Evolutionary conservation across 1,284 basidiomycete genomes (phyloP).

Genomic region (Trichosporon asahii): DNA sequence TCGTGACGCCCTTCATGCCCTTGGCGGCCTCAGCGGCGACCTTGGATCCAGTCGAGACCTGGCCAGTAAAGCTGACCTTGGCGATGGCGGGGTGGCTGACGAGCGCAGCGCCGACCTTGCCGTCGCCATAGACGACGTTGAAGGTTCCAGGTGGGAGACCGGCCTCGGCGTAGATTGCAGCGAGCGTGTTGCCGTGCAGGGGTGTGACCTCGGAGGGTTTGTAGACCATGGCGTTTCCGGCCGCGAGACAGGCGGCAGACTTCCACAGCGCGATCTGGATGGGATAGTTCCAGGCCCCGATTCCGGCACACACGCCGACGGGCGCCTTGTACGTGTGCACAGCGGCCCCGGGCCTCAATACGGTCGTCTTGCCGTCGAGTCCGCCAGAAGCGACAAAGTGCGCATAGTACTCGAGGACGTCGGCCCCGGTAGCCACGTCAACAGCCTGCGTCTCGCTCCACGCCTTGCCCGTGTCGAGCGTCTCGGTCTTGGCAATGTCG

Average conservation of each 20-base stretch:
- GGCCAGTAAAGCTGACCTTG: conserved; percentile 27
- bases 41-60: conserved; percentile 19
- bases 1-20: conserved; percentile 25
- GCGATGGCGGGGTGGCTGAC: conserved; percentile 19
- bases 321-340: conserved; percentile 26
- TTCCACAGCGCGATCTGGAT: conserved; percentile 27
- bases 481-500: conserved; percentile 20
- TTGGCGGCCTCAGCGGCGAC: conserved; percentile 17
- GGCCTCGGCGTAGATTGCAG: conserved; percentile 20
- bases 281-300: conserved; percentile 32
- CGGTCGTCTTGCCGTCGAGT: conserved; percentile 22
- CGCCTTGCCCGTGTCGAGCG: conserved; percentile 26
- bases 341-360: conserved; percentile 16
- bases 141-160: conserved; percentile 22
- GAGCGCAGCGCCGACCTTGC: conserved; percentile 19
- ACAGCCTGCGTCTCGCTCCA: conserved; percentile 22
- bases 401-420: conserved; percentile 27
- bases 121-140: conserved; percentile 26
- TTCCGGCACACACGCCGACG: conserved; percentile 27
- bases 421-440: conserved; percentile 21
- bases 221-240: conserved; percentile 27
- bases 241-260: conserved; percentile 21
- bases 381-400: conserved; percentile 22
- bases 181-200: conserved; percentile 22
- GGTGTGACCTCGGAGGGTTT: conserved; percentile 26